These are phyloP conservation scores for Helminthosporium solani DNA, from an alignment of 2,329 filamentous ascomycete species.

Conservation along the genomic window DNA sequence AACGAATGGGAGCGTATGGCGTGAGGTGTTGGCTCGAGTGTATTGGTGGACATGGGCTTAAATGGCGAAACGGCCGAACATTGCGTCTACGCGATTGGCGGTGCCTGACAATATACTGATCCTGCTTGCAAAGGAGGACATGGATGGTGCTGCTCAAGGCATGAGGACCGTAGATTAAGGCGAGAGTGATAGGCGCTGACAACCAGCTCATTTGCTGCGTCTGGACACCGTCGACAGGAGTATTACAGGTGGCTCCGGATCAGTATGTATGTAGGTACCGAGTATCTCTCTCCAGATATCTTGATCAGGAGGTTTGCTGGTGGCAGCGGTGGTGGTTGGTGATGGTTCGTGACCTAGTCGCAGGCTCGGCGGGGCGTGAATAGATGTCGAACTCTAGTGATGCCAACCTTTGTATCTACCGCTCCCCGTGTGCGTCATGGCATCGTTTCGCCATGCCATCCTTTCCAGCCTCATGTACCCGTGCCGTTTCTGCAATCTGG, in stretches of 20 bases:
- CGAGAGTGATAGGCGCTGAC: conserved; percentile 6
- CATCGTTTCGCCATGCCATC: conserved; percentile 7
- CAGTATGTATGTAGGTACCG: too few species aligned
- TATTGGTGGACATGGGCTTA: too few species aligned
- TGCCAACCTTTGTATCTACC: too few species aligned
- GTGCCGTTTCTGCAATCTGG: conserved; percentile 29
- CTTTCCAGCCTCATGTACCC: conserved; percentile 25
- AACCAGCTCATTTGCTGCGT: conserved; percentile 19
- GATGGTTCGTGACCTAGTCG: conserved; percentile 11
- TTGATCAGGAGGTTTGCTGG: conserved; percentile 23
- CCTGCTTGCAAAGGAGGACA: conserved; percentile 16
- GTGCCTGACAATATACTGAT: conserved; percentile 13
- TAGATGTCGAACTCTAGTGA: too few species aligned
- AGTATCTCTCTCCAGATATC: conserved; percentile 4
- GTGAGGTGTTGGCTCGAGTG: too few species aligned
- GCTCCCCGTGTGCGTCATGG: too few species aligned
- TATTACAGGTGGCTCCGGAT: conserved; percentile 8
- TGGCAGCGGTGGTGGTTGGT: conserved; percentile 9
- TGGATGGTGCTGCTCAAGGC: conserved; percentile 7
- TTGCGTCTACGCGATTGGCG: conserved; percentile 20
- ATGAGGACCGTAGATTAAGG: conserved; percentile 21
- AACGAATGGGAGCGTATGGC: too few species aligned
- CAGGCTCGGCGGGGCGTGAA: too few species aligned
- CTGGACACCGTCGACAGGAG: conserved; percentile 23
- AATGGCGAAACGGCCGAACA: too few species aligned